Conservation (phyloP, 768 basidiomycete genomes). For the Boletus sp. region DNA sequence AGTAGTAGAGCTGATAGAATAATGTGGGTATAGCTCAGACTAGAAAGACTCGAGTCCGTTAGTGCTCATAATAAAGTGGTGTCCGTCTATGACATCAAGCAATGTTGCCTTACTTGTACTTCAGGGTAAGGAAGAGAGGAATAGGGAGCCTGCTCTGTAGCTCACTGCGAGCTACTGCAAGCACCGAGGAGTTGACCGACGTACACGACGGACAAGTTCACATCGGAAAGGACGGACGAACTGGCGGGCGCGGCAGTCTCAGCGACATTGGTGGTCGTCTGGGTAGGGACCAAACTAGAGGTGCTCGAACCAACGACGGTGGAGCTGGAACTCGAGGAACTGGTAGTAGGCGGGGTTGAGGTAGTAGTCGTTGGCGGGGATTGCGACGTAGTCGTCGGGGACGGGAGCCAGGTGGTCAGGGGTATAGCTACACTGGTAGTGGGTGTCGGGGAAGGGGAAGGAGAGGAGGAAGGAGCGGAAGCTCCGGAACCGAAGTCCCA, state of each 20-base stretch:
- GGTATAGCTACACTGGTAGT: constrained; percentile 8
- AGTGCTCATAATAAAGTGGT: constrained; percentile 9
- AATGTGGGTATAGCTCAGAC: constrained; percentile 26
- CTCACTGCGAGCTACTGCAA: constrained; percentile 8
- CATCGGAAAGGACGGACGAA: constrained; percentile 10
- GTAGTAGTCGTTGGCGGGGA: constrained; percentile 25
- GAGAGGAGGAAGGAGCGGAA: constrained; percentile 20
- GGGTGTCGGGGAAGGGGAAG: constrained; percentile 18
- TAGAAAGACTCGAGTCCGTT: constrained; percentile 20
- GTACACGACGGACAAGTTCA: constrained; percentile 18
- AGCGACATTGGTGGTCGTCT: constrained; percentile 15
- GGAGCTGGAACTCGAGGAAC: constrained; percentile 12
- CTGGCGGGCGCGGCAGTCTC: constrained; percentile 7
- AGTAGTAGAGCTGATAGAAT: constrained; percentile 14
- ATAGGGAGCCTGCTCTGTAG: constrained; percentile 8
- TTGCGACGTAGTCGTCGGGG: constrained; percentile 21
- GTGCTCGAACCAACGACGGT: constrained; percentile 7
- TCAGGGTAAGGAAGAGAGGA: background rate
- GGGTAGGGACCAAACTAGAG: constrained; percentile 24
- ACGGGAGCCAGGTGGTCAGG: constrained; percentile 21
- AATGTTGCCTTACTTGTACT: constrained; percentile 16
- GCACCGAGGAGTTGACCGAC: constrained; percentile 18
- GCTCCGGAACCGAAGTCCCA: constrained; percentile 46
- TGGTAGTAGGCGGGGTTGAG: constrained; percentile 7
- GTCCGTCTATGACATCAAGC: constrained; percentile 20